A percentile compares a stretch with the other conserved stretches of the same genome.
Evolutionary conservation across 345 rosid genomes (phyloP).

Genomic region (Mercurialis annua): DNA sequence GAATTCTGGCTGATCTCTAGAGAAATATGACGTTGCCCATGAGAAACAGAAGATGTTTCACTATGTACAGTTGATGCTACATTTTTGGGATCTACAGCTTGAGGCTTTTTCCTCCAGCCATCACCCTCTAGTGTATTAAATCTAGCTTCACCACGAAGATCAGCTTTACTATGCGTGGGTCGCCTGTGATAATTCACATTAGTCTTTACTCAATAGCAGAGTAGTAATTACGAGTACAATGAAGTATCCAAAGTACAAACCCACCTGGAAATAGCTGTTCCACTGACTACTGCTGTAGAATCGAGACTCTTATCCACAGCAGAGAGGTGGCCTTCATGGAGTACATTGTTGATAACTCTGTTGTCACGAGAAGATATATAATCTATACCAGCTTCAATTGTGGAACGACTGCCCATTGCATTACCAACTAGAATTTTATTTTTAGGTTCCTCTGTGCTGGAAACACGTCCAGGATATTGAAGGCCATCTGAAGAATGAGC

Average conservation of each 20-base stretch:
- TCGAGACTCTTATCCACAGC: conserved; percentile 42
- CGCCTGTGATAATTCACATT: conserved; percentile 53
- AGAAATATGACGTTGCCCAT: conserved; percentile 31
- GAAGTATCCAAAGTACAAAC: conserved; percentile 26
- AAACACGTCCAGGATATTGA: conserved; percentile 36
- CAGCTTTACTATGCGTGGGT: conserved; percentile 49
- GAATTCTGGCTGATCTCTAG: conserved; percentile 36
- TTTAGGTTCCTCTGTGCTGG: conserved; percentile 42
- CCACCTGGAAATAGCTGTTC: conserved; percentile 55
- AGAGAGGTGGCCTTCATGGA: conserved; percentile 35
- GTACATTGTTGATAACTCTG: conserved; percentile 30
- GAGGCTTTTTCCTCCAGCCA: conserved; percentile 49
- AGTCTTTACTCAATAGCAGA: conserved; percentile 28
- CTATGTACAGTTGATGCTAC: conserved; percentile 29
- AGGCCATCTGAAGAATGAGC: conserved; percentile 54
- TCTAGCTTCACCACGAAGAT: conserved; percentile 56
- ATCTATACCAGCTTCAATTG: conserved; percentile 37
- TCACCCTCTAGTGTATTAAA: conserved; percentile 49
- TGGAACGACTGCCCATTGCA: conserved; percentile 30
- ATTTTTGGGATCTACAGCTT: conserved; percentile 32
- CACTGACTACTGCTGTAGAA: conserved; percentile 30
- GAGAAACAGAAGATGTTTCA: conserved; percentile 39
- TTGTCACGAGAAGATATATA: conserved; percentile 23
- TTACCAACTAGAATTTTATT: conserved; percentile 35
- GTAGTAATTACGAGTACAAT: conserved; percentile 22